Evolutionary conservation across 345 rosid genomes (phyloP).

Genomic region (Linum usitatissimum): DNA sequence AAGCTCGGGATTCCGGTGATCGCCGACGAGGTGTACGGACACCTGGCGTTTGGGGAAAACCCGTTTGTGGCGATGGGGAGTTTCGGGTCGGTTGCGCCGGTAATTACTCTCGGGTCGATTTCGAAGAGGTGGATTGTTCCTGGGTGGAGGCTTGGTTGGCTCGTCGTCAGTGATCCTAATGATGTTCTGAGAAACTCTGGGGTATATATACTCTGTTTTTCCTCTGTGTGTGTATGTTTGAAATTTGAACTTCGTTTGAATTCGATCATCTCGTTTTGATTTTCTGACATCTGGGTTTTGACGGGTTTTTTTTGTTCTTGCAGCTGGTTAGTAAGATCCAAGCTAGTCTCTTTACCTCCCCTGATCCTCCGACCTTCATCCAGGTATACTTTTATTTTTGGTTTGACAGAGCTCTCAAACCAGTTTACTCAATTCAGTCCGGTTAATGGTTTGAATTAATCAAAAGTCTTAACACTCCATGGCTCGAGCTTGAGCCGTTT

Average conservation of each 20-base stretch:
- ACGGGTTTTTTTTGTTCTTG: not conserved
- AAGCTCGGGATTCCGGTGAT: conserved; percentile 21
- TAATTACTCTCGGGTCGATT: conserved; percentile 18
- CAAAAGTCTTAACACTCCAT: too few species aligned
- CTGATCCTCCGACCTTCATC: conserved; percentile 38
- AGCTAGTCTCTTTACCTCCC: conserved; percentile 23
- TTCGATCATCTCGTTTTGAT: too few species aligned
- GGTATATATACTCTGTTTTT: conserved; percentile 4
- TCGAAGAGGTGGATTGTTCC: conserved; percentile 26
- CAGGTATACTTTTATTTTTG: too few species aligned
- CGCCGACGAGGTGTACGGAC: conserved; percentile 21
- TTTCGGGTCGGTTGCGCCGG: conserved; percentile 15
- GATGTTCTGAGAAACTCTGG: conserved; percentile 12
- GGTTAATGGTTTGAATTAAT: too few species aligned
- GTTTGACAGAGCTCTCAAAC: too few species aligned
- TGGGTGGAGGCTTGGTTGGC: conserved; percentile 25
- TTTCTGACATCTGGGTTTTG: not conserved
- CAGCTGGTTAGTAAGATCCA: conserved; percentile 36
- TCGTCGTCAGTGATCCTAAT: conserved; percentile 15
- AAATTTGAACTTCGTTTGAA: not conserved
- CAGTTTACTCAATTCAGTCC: too few species aligned
- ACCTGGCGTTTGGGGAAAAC: conserved; percentile 12
- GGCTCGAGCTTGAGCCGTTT: too few species aligned
- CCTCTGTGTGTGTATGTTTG: too few species aligned
- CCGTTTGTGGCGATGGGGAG: conserved; percentile 22